Percentiles rank a stretch among this genome's conserved stretches.
Evolutionary conservation across 805 yeast genomes (phyloP).

Genomic region (Teunomyces panamensis): DNA sequence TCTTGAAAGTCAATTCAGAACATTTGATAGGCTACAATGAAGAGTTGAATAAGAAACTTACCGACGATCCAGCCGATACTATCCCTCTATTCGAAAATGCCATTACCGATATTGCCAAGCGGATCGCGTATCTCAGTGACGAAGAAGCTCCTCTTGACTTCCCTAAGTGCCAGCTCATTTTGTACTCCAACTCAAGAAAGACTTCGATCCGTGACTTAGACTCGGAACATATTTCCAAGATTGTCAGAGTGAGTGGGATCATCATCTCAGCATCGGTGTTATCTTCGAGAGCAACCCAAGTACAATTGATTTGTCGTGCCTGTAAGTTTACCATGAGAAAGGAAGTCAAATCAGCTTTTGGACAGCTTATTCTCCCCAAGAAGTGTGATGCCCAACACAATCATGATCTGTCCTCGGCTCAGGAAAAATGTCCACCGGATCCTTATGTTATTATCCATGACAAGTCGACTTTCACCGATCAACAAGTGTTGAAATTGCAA

Average conservation of each 20-base stretch:
- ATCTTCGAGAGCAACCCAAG: slow-evolving; percentile 78
- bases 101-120: slow-evolving; percentile 80
- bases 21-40: slow-evolving; percentile 87
- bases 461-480: slow-evolving; percentile 89
- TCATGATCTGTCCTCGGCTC: slow-evolving; percentile 42
- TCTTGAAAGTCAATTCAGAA: slow-evolving; percentile 71
- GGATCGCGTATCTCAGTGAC: slow-evolving; percentile 54
- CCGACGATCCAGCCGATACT: slow-evolving; percentile 85
- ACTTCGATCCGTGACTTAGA: slow-evolving; percentile 78
- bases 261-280: slow-evolving; percentile 88
- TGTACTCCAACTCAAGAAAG: slow-evolving; percentile 68
- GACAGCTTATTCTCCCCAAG: slow-evolving; percentile 65
- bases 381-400: slow-evolving; percentile 52
- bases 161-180: slow-evolving; percentile 80
- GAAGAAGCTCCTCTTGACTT: slow-evolving; percentile 53
- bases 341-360: slow-evolving; percentile 63
- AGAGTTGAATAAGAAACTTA: slow-evolving; percentile 76
- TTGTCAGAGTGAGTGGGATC: slow-evolving; percentile 90
- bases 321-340: slow-evolving; percentile 79
- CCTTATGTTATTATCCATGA: slow-evolving; percentile 95
- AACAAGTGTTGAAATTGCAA: slow-evolving; percentile 88
- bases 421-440: slow-evolving; percentile 75
- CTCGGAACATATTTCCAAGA: slow-evolving; percentile 83
- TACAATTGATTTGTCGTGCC: slow-evolving; percentile 80
- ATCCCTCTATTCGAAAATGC: slow-evolving; percentile 83